These are phyloP conservation scores for Rhodotorula mucilaginosa DNA, from an alignment of 1,284 basidiomycete genomes.

Conservation along the genomic window DNA sequence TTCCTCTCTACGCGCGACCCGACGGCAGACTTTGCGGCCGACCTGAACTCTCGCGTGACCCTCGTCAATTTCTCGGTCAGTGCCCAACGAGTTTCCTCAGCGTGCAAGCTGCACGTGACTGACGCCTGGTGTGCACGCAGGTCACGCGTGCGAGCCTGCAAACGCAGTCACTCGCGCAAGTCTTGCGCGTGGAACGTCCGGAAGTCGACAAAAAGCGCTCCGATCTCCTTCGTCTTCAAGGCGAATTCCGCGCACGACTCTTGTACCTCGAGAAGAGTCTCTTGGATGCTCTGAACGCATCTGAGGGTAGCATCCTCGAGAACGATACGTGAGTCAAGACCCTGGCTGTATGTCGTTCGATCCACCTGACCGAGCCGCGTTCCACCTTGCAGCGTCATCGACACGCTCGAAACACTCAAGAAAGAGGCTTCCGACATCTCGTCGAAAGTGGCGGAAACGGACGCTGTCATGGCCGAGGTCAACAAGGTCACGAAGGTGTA, in stretches of 20 bases:
- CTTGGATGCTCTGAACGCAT: constrained; percentile 94
- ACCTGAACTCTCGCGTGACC: constrained; percentile 97
- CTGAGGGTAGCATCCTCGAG: constrained; percentile 93
- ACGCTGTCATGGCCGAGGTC: constrained; percentile 91
- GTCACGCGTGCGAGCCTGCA: constrained; percentile 89
- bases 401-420: constrained; percentile 94
- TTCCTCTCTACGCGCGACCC: constrained; percentile 97
- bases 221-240: constrained; percentile 98
- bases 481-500: constrained; percentile 95
- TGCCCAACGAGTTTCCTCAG: background rate
- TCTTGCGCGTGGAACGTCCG: constrained; percentile 92
- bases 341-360: background rate
- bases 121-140: background rate
- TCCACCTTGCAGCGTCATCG: constrained; percentile 63
- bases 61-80: constrained; percentile 99
- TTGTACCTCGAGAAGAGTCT: constrained; percentile 90
- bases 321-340: constrained; percentile 70
- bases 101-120: background rate
- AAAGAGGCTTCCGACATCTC: constrained; percentile 96
- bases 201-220: constrained; percentile 95
- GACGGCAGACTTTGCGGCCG: constrained; percentile 94
- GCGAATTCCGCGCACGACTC: constrained; percentile 91
- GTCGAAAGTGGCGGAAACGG: constrained; percentile 95
- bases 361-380: no score
- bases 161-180: constrained; percentile 95